These are phyloP conservation scores for Ormosia emarginata DNA, from an alignment of 306 rosid species.

Conservation along the genomic window DNA sequence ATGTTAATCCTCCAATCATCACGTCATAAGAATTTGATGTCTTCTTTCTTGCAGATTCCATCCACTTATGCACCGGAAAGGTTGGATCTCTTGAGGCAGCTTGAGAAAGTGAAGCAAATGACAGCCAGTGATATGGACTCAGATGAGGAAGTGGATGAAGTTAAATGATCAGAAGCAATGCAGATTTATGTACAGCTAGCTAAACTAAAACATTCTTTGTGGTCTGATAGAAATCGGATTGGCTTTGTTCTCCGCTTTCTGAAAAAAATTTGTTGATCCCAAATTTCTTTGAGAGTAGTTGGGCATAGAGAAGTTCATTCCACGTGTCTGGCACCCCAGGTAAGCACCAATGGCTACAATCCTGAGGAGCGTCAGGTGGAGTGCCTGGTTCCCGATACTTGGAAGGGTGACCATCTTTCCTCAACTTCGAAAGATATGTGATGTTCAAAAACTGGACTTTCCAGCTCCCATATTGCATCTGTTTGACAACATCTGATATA, in stretches of 20 bases:
- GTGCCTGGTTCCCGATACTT: conserved; percentile 77
- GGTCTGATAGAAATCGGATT: conserved; percentile 22
- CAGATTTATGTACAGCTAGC: conserved; percentile 45
- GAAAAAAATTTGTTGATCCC: conserved; percentile 27
- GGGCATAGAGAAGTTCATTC: conserved; percentile 79
- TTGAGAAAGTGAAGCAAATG: conserved; percentile 89
- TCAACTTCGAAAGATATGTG: conserved; percentile 73
- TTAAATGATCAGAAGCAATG: conserved; percentile 40
- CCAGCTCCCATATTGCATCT: conserved; percentile 58
- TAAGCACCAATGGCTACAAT: conserved; percentile 98
- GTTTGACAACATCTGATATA: conserved; percentile 57
- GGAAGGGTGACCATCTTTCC: conserved; percentile 95
- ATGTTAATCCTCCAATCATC: background rate
- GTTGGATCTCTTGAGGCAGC: conserved; percentile 91
- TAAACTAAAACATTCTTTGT: conserved; percentile 27
- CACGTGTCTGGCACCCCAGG: conserved; percentile 98
- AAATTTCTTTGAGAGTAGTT: conserved; percentile 55
- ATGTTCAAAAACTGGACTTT: conserved; percentile 70
- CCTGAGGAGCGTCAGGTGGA: conserved; percentile 76
- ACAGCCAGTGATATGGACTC: conserved; percentile 43
- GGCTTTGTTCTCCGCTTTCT: conserved; percentile 19
- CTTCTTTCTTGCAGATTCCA: conserved; percentile 68
- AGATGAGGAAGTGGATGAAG: conserved; percentile 55
- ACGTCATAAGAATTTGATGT: background rate
- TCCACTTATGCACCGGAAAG: conserved; percentile 93